Percentiles rank a stretch among this genome's conserved stretches.
Conservation (phyloP, 768 basidiomycete genomes). For the Tremella yokohamensis region DNA sequence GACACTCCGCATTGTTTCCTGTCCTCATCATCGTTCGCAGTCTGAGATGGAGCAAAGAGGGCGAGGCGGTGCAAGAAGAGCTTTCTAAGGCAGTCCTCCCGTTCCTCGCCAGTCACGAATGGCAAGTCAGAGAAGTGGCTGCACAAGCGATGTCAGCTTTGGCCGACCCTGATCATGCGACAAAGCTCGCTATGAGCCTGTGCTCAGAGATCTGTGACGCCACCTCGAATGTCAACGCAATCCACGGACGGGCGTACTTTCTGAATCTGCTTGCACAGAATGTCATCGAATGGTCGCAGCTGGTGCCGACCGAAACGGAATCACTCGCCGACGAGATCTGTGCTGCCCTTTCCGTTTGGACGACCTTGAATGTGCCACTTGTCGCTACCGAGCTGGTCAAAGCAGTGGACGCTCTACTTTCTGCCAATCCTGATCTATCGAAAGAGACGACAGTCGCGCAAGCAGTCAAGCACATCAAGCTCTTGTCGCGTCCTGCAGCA, state of each 20-base stretch:
- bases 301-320: neutral
- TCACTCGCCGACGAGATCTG: neutral
- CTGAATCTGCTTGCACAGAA: constrained; percentile 14
- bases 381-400: constrained; percentile 9
- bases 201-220: neutral
- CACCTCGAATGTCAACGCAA: constrained; percentile 5
- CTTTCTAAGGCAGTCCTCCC: constrained; percentile 19
- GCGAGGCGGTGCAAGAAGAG: constrained; percentile 15
- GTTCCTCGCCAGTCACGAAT: constrained; percentile 31
- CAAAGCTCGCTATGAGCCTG: neutral
- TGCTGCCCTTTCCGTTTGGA: constrained; percentile 1
- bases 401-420: too few relatives aligned
- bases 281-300: constrained; percentile 20
- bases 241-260: constrained; percentile 18
- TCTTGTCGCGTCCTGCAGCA: too few relatives aligned
- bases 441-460: too few relatives aligned
- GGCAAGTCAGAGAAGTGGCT: constrained; percentile 41
- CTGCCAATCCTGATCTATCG: neutral
- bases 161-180: constrained; percentile 18
- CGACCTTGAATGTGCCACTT: neutral
- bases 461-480: too few relatives aligned
- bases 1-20: constrained; percentile 42
- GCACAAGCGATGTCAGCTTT: constrained; percentile 42
- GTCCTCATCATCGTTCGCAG: constrained; percentile 43
- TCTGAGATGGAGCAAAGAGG: constrained; percentile 25